Conservation (phyloP, 2,329 filamentous ascomycete species). For the Colletotrichum sp. region DNA sequence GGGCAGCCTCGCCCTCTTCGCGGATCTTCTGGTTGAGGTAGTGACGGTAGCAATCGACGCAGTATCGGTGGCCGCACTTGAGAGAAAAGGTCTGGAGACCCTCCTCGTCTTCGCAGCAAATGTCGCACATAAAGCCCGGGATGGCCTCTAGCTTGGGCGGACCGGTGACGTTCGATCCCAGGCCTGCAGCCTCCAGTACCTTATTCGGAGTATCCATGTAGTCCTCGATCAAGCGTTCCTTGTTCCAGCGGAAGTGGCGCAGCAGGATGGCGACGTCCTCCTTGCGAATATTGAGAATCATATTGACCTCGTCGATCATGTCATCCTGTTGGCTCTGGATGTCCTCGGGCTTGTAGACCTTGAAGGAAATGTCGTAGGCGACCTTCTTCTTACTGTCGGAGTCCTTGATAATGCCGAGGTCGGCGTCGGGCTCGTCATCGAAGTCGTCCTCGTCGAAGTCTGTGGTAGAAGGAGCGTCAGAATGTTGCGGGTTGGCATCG, state of each 20-base stretch:
- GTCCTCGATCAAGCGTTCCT: conserved; percentile 90
- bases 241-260: conserved; percentile 92
- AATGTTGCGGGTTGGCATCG: background rate
- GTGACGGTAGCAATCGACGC: conserved; percentile 88
- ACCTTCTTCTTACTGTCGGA: conserved; percentile 73
- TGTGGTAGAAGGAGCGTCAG: conserved; percentile 25
- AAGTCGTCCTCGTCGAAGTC: conserved; percentile 65
- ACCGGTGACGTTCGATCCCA: conserved; percentile 68
- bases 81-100: conserved; percentile 86
- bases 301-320: conserved; percentile 88
- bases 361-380: conserved; percentile 84
- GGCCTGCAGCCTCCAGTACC: conserved; percentile 82
- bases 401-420: conserved; percentile 63
- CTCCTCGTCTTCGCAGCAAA: conserved; percentile 89
- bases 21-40: conserved; percentile 93
- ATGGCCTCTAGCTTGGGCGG: conserved; percentile 73
- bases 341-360: conserved; percentile 78
- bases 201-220: conserved; percentile 91
- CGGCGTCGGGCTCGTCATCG: conserved; percentile 61
- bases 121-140: conserved; percentile 86
- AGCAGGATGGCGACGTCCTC: conserved; percentile 92
- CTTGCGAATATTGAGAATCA: conserved; percentile 85
- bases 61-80: conserved; percentile 94
- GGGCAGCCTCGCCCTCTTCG: conserved; percentile 92
- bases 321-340: conserved; percentile 86